Conservation (phyloP, 139 green algal genomes). For the Astrephomene gubernaculifera region DNA sequence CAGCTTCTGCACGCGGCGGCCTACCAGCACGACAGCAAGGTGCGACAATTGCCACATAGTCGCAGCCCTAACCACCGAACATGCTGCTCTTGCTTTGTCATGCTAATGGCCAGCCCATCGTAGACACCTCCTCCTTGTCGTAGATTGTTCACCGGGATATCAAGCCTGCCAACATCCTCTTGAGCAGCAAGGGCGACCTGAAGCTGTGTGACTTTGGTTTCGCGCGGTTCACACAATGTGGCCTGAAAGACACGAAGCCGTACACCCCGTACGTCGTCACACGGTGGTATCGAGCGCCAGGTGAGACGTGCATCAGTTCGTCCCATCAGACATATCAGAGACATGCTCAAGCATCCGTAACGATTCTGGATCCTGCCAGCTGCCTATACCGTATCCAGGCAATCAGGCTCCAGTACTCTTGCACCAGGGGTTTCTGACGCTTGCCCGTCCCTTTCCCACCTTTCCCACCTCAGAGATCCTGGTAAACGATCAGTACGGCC, state of each 20-base stretch:
- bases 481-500: background rate
- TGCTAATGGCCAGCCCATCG: background rate
- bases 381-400: no score
- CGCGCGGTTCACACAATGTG: background rate
- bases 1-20: slow-evolving; percentile 50
- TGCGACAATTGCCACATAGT: background rate
- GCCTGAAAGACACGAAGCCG: background rate
- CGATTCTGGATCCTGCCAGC: background rate
- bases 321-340: no score
- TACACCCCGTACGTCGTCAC: background rate
- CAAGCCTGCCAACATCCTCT: slow-evolving; percentile 29
- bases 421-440: no score
- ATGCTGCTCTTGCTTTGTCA: background rate
- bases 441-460: no score
- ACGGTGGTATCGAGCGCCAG: background rate
- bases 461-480: background rate
- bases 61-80: background rate
- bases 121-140: background rate
- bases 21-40: slow-evolving; percentile 47
- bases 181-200: background rate
- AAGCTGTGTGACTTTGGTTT: slow-evolving; percentile 28
- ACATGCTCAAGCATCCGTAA: background rate
- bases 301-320: no score
- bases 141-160: slow-evolving; percentile 14
- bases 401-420: no score